A percentile compares a stretch with the other conserved stretches of the same genome.
phyloP scores from a whole-genome alignment of 2,329 filamentous ascomycete species.

The Fulvia fulva region DNA sequence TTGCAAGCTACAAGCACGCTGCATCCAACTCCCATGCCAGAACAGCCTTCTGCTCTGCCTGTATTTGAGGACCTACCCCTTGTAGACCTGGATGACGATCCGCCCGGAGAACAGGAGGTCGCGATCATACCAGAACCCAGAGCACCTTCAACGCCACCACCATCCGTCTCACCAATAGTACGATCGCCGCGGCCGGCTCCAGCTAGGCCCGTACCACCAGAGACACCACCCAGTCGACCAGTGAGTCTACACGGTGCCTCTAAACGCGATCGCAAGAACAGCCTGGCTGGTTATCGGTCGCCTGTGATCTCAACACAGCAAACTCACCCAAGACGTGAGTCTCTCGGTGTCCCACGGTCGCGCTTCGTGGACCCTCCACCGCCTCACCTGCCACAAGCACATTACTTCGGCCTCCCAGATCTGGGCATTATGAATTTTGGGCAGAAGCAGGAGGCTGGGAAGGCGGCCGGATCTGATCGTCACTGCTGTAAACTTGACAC shows the following conservation, averaged over 20 bases:
- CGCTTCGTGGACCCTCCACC: conserved; percentile 30
- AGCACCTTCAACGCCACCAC: conserved; percentile 1
- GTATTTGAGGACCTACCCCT: conserved; percentile 5
- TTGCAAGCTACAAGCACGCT: conserved; percentile 6
- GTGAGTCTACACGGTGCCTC: conserved; percentile 10
- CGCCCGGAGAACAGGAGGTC: conserved; percentile 12
- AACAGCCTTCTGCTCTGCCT: conserved; percentile 4
- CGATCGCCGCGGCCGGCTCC: conserved; percentile 14
- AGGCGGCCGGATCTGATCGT: conserved; percentile 47
- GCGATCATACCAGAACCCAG: conserved; percentile 4
- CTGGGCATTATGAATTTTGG: conserved; percentile 25
- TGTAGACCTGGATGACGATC: conserved; percentile 19
- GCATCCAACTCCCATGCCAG: conserved; percentile 9
- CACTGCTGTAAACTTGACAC: conserved; percentile 81
- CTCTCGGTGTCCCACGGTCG: conserved; percentile 17
- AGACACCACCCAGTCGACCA: conserved; percentile 15
- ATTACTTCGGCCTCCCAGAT: conserved; percentile 33
- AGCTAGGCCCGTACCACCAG: conserved; percentile 13
- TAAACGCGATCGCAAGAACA: conserved; percentile 12
- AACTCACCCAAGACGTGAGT: conserved; percentile 20
- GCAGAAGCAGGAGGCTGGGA: conserved; percentile 33
- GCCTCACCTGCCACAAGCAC: conserved; percentile 35
- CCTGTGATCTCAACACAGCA: conserved; percentile 2
- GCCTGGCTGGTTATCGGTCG: conserved; percentile 7
- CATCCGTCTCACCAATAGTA: conserved; percentile 7